Evolutionary conservation across 352 stramenopile genomes (phyloP).

Genomic region (Pythium monospermum): DNA sequence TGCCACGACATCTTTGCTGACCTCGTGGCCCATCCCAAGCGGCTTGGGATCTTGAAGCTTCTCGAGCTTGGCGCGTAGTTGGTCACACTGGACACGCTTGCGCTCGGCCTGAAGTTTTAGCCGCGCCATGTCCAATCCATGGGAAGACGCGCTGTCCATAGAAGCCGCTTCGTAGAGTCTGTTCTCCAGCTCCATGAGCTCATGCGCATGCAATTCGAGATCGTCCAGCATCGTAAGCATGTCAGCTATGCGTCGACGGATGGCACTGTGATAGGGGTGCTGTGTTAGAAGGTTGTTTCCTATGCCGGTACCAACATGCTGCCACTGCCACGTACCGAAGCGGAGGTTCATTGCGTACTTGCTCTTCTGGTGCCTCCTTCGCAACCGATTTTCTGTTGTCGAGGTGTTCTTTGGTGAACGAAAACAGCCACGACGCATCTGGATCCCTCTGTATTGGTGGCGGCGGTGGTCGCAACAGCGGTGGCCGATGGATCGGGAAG

Average conservation of each 20-base stretch:
- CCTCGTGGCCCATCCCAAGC: slow-evolving; percentile 9
- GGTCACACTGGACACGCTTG: slow-evolving; percentile 16
- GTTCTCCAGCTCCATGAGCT: slow-evolving; percentile 19
- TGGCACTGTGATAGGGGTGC: too few relatives aligned
- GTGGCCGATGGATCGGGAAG: too few relatives aligned
- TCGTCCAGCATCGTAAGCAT: slow-evolving; percentile 8
- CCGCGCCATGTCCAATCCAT: slow-evolving; percentile 17
- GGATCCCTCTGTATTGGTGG: neutral
- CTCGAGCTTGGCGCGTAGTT: slow-evolving; percentile 20
- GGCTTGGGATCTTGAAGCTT: slow-evolving; percentile 5
- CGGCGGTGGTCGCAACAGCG: neutral
- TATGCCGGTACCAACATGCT: too few relatives aligned
- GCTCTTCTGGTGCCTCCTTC: neutral
- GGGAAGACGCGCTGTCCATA: neutral
- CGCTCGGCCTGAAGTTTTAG: slow-evolving; percentile 25
- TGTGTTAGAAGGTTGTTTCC: too few relatives aligned
- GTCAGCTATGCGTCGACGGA: slow-evolving; percentile 6
- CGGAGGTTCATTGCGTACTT: neutral
- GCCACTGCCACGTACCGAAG: neutral
- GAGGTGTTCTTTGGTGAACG: slow-evolving; percentile 6
- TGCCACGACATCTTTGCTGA: slow-evolving; percentile 3
- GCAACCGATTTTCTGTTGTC: neutral
- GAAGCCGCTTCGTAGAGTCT: neutral
- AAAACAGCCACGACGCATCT: slow-evolving; percentile 4
- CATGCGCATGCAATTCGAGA: slow-evolving; percentile 16